Evolutionary conservation across 1,284 basidiomycete genomes (phyloP), one percentile per base, ranked within the genome.

Genomic region (Sporisorium graminicola): DNA sequence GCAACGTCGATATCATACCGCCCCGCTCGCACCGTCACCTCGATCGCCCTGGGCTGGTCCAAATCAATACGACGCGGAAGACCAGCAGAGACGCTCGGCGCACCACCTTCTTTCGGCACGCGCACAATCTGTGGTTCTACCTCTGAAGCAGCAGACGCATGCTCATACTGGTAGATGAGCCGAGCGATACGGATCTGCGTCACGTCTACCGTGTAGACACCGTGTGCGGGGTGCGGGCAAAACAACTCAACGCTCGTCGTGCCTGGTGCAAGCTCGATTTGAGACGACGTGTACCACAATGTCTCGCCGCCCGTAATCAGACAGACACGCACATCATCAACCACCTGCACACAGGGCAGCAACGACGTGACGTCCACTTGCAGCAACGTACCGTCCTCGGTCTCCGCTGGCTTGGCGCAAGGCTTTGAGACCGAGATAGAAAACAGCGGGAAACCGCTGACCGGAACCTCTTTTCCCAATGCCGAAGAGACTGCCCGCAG

Each of bases 321-420:
- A 33, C 82, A 83, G 3, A 83, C 62, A 5, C 82, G 66, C 1
- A 85, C 79, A 20, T 77, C 72, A 37, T 82, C 81, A 13, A 85
- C 83, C 9, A 37, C 43, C 29, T 84, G 64, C 4, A 37, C 27
- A n/a, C 57, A 56, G 1, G 59, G 54, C 1, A 81, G 58, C 22
- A 66, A 27, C 26, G 77, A 81, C 1, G 50, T 44, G 22, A 85
- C 65, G 12, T 56, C 29, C 12, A 79, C 79, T 0, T n/a, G 44
- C 13, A 85, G 56, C 50, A 62, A 29, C 2, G 70, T 70, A 0
- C 81, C 82, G 51, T 85, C 82, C 46, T 81, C 74, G 14, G 58
- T 60, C 26, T 29, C 54, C 13, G 42, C 65, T n/a, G 70, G 59
- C 37, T 24, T 27, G 20, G 77, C 67, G 1, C 50, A 52, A 2